Evolutionary conservation across 1,284 basidiomycete genomes (phyloP).

Genomic region (Boletus hoseneyae): DNA sequence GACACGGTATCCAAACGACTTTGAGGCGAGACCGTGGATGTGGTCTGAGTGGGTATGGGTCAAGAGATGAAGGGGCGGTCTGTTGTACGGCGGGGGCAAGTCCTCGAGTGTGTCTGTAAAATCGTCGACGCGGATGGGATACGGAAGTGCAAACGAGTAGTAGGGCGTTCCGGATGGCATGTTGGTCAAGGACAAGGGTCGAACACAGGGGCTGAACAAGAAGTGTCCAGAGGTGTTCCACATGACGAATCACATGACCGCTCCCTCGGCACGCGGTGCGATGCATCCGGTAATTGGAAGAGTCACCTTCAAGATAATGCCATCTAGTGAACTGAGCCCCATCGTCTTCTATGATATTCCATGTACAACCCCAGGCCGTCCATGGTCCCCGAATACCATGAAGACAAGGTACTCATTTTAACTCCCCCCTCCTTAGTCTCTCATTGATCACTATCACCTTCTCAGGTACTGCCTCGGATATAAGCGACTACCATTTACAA

Average conservation of each 20-base stretch:
- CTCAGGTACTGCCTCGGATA: conserved; percentile 40
- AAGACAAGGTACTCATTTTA: conserved; percentile 34
- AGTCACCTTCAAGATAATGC: no score
- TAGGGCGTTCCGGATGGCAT: conserved; percentile 75
- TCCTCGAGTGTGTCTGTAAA: conserved; percentile 49
- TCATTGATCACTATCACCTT: neutral
- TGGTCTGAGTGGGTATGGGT: conserved; percentile 87
- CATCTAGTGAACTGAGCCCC: conserved; percentile 11
- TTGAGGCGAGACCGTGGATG: conserved; percentile 62
- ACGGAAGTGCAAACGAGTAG: conserved; percentile 62
- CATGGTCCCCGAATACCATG: conserved; percentile 32
- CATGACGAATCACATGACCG: no score
- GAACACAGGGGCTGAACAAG: no score
- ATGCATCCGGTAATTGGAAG: no score
- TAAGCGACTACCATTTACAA: conserved; percentile 41
- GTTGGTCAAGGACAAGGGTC: conserved; percentile 14
- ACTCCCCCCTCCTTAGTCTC: conserved; percentile 27
- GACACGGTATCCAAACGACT: conserved; percentile 64
- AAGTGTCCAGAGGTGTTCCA: no score
- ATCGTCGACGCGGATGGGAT: conserved; percentile 78
- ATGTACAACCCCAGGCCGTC: conserved; percentile 2
- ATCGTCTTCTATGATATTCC: conserved; percentile 29
- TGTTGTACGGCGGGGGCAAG: conserved; percentile 33
- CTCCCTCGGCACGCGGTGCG: no score
- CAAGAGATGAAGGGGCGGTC: conserved; percentile 68